Base-by-base conservation (phyloP, 306 rosid genomes). In the Alnus glutinosa region DNA sequence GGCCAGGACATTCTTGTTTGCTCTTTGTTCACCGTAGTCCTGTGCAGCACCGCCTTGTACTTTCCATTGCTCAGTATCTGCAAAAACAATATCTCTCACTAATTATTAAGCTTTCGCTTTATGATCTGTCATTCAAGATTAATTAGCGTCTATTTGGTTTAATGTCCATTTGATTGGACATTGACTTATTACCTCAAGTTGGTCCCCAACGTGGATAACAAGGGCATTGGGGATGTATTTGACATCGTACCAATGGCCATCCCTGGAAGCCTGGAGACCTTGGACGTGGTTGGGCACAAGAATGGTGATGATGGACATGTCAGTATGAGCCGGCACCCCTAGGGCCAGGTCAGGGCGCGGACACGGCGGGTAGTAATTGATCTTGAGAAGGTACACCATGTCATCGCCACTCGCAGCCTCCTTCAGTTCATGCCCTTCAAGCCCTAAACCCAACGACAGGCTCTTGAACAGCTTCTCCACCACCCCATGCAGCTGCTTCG, bases 341-440 rank as follows among this genome's bases (percentile, higher is more conserved):
- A 92, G 80, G 2, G 92, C 94, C 0, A 92, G 86, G 76, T 92
- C 96, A 51, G 98, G 97, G 11, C 87, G 84, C 4, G 94, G 93
- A 48, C 96, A 94, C 1, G 97, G 96, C 23, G 96, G 98, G 69
- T 92, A 94, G 47, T 94, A 92, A 62, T 94, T 94, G n/a, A 94
- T 90, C 79, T 94, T 94, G 32, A 92, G 66, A 42, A 90, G 87
- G 75, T 90, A 75, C 39, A 70, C 85, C 81, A 94, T 50, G 0
- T 87, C 77, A 1, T 92, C 96, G 19, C 90, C 94, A 6, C 95
- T 91, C 0, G 81, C 81, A 3, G 71, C 83, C 68, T 90, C 85
- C 83, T 85, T 87, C 5, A 94, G 32, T 14, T 88, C 96, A 7
- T 86, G 54, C 11, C 55, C 92, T 80, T 87, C 90, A 16, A 94